A percentile compares a stretch with the other conserved stretches of the same genome.
phyloP scores from a whole-genome alignment of 768 basidiomycete species.

The Trametes punicea region DNA sequence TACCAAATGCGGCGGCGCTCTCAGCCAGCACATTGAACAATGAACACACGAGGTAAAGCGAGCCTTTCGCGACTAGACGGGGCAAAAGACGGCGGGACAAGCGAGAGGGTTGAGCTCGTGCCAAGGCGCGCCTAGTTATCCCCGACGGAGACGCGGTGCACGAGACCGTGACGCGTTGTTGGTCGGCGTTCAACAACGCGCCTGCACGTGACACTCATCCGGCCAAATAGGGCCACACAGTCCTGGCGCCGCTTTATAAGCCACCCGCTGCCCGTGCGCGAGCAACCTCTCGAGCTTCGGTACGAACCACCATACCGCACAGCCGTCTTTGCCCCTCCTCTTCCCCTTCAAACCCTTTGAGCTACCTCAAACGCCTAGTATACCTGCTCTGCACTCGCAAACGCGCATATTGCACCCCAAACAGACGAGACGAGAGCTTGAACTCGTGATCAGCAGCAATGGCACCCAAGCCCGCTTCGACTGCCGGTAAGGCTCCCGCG shows the following conservation, averaged over 20 bases:
- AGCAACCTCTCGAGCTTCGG: conserved; percentile 5
- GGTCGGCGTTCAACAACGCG: conserved; percentile 28
- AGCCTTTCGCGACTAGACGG: background rate
- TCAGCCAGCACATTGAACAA: no score
- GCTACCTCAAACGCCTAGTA: background rate
- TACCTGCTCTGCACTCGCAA: background rate
- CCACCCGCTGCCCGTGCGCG: conserved; percentile 1
- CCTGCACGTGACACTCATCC: conserved; percentile 25
- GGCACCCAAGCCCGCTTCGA: conserved; percentile 77
- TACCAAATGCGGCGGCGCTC: background rate
- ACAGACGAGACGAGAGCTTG: conserved; percentile 23
- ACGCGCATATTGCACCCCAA: conserved; percentile 30
- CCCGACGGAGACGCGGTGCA: conserved; percentile 9
- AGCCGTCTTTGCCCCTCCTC: conserved; percentile 7
- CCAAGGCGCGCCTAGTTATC: conserved; percentile 15
- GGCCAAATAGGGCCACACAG: conserved; percentile 22
- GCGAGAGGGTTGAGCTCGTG: background rate
- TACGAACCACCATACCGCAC: conserved; percentile 9
- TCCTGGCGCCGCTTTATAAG: conserved; percentile 29
- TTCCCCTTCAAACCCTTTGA: conserved; percentile 4
- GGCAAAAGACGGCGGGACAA: background rate
- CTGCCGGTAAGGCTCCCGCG: conserved; percentile 79
- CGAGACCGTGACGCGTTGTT: conserved; percentile 25
- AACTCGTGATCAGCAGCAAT: conserved; percentile 51
- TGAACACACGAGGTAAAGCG: background rate